A percentile compares a stretch with the other conserved stretches of the same genome.
Conservation (phyloP, 202 grass and related monocot species). For the Panicum hallii region DNA sequence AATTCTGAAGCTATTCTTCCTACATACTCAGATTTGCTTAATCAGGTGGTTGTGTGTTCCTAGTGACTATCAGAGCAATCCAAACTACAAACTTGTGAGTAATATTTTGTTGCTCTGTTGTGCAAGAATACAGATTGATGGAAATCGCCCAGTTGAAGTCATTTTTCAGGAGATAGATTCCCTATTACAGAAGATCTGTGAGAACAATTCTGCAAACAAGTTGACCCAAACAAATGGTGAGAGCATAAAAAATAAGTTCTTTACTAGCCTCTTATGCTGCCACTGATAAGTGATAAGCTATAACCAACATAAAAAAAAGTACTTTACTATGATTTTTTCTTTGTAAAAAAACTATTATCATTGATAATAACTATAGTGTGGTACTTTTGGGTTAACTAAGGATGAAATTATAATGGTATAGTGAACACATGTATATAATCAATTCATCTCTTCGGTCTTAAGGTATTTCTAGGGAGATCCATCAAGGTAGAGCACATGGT, state of each 20-base stretch:
- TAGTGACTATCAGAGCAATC: conserved; percentile 38
- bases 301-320: conserved; percentile 12
- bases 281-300: conserved; percentile 18
- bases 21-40: conserved; percentile 72
- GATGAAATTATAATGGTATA: background rate
- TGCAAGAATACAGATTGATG: conserved; percentile 80
- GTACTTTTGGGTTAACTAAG: background rate
- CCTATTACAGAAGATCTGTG: conserved; percentile 63
- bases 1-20: conserved; percentile 80
- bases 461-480: background rate
- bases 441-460: background rate
- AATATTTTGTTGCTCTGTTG: conserved; percentile 51
- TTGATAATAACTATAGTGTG: background rate
- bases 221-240: conserved; percentile 79
- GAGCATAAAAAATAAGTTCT: conserved; percentile 42
- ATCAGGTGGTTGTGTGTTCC: conserved; percentile 66
- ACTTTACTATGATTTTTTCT: background rate
- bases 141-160: conserved; percentile 71
- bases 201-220: conserved; percentile 54
- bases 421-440: background rate
- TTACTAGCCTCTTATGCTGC: conserved; percentile 19
- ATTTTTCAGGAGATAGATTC: conserved; percentile 82
- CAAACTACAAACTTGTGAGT: conserved; percentile 41
- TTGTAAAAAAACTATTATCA: background rate
- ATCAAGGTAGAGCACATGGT: background rate